Evolutionary conservation across 169 alveolate species (phyloP), one percentile per base, ranked within the genome.

Genomic region (Cryptosporidium andersoni): DNA sequence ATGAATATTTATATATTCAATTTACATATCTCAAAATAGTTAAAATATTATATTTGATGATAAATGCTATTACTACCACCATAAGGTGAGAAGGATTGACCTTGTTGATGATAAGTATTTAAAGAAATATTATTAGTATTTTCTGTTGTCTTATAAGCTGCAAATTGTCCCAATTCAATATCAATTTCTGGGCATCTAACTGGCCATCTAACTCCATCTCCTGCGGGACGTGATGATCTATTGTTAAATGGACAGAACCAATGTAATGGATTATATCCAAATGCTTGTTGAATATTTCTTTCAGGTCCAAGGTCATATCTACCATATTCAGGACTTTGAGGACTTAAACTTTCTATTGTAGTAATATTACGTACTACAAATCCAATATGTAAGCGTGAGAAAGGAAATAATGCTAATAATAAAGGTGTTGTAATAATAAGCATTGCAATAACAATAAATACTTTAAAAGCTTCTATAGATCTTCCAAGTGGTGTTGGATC

Each of bases 181-280:
- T 74, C 85, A 39, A 74, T 60, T 74, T 74, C 85, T 47, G 85
- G 85, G 62, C 67, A 74, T 25, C 67, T 74, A 14, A 88, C 92
- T 40, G 95, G 90, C 97, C 97, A 94, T 4, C 97, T 81, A 25
- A 94, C 97, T 16, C 97, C 97, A 68, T 94, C 97, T 0, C 97
- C 97, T 9, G 92, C 97, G 1, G 97, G 97, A 40, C 96, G 82
- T 42, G 91, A 92, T 8, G 94, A 90, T 48, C 92, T 90, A n/a
- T 91, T 85, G 56, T 94, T 94, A 64, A 90, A 91, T 8, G 97
- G 97, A 49, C 94, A 92, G 63, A 94, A 90, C 97, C 97, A 94
- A 48, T 95, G 94, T 62, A 93, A 88, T 1, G 96, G 94, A 80
- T 94, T 92, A 37, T 91, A 90, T 1, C 97, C 97, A 80, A 93